Conservation (phyloP, 1,284 basidiomycete genomes). For the Hemileia vastatrix region DNA sequence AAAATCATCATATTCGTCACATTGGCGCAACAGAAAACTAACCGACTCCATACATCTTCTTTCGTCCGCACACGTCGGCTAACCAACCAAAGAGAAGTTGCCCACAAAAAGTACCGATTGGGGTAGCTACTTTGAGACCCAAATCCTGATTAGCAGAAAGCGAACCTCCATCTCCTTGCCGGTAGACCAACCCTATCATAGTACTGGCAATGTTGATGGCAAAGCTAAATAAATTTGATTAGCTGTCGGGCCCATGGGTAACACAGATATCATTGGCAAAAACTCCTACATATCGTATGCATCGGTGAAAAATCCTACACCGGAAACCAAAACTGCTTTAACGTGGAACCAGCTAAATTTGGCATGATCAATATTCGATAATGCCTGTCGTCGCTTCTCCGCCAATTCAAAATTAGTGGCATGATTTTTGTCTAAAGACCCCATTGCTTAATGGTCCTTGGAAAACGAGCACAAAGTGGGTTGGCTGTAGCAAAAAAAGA, state of each 20-base stretch:
- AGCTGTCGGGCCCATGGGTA: neutral
- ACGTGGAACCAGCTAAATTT: slow-evolving; percentile 52
- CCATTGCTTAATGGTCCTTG: neutral
- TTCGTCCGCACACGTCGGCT: slow-evolving; percentile 62
- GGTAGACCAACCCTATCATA: slow-evolving; percentile 68
- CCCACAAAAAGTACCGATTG: slow-evolving; percentile 49
- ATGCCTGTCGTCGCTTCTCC: slow-evolving; percentile 56
- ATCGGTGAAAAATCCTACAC: slow-evolving; percentile 73
- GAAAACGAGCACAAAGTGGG: too few relatives aligned
- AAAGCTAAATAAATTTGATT: slow-evolving; percentile 45
- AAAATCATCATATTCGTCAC: neutral
- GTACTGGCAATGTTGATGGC: slow-evolving; percentile 66
- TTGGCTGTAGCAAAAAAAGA: too few relatives aligned
- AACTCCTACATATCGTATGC: slow-evolving; percentile 51
- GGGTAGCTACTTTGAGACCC: slow-evolving; percentile 58
- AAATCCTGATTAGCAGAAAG: slow-evolving; percentile 57
- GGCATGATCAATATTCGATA: slow-evolving; percentile 66
- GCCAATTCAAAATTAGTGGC: slow-evolving; percentile 3
- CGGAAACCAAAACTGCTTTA: slow-evolving; percentile 62
- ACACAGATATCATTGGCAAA: neutral
- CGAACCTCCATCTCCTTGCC: slow-evolving; percentile 49
- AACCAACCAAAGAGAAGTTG: slow-evolving; percentile 61
- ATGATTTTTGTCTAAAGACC: too few relatives aligned
- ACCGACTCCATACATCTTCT: slow-evolving; percentile 59
- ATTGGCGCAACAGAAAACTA: slow-evolving; percentile 46